Evolutionary conservation across 495 filamentous ascomycete species (phyloP), one percentile per base, ranked within the genome.

Genomic region (Penicillium samsonianum): DNA sequence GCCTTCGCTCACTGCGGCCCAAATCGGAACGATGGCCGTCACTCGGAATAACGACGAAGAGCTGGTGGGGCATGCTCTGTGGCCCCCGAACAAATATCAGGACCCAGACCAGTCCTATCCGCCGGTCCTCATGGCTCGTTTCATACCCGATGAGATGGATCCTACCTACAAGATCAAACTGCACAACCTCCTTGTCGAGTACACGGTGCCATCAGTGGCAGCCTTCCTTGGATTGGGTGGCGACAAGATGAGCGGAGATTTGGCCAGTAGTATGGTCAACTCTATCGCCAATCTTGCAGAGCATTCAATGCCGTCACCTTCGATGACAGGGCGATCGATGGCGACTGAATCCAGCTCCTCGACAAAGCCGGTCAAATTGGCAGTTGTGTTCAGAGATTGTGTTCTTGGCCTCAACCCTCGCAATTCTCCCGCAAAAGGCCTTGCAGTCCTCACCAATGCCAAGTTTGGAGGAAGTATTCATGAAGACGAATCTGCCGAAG

Each of bases 91-190:
- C 44, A 51, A 42, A 31, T 56, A 51, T 31, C 41, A 70, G 37
- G 50, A 47, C 26, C 28, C 56, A 19, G 56, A 52, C 17, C 49
- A 65, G 57, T 53, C 65, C 37, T 66, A 72, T 46, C 60, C 81
- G 30, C 84, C 86, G 2, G 84, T 88, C 68, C 61, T 91, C 26
- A 90, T 91, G 86, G 84, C 87, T 59, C 82, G 95, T 44, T 88
- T 94, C 71, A 87, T 99, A 50, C 90, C 90, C 0, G 92, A 97
- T 68, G 95, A 97, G 63, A 90, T 95, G 74, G 92, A 97, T 54
- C 92, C 95, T 0, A 86, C 90, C 12, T 74, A 96, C 52, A 96
- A 92, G 68, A 65, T 97, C 57, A 95, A 95, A 67, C 69, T 97
- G 26, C 86, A 87, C 70, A 90, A 92, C 59, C 51, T 96, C 12